These are phyloP conservation scores for Exophiala sp. DNA, from an alignment of 2,329 filamentous ascomycete species.

Conservation along the genomic window DNA sequence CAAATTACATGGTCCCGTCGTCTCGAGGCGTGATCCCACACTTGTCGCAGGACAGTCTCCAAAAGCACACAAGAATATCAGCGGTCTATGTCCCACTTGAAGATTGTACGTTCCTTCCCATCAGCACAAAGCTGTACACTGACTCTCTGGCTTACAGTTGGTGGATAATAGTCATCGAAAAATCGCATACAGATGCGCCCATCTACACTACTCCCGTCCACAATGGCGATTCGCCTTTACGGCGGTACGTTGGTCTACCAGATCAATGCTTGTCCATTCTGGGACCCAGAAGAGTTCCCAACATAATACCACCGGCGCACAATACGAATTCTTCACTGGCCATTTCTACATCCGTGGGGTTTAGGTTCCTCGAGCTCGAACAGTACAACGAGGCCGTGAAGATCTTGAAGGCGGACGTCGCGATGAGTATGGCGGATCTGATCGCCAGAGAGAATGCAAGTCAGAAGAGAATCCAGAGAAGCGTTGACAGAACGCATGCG, in stretches of 20 bases:
- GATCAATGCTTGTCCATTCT: constrained; percentile 65
- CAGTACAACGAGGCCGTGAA: constrained; percentile 66
- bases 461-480: constrained; percentile 72
- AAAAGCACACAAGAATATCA: constrained; percentile 60
- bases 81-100: constrained; percentile 81
- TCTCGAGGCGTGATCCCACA: constrained; percentile 86
- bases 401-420: constrained; percentile 73
- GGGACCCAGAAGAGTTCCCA: constrained; percentile 71
- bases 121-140: constrained; percentile 31
- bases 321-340: constrained; percentile 70
- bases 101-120: constrained; percentile 67
- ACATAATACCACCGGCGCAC: constrained; percentile 64
- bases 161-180: constrained; percentile 61
- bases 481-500: constrained; percentile 78
- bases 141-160: constrained; percentile 37
- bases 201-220: constrained; percentile 50
- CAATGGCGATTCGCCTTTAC: constrained; percentile 57
- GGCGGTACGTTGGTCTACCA: constrained; percentile 72
- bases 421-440: constrained; percentile 72
- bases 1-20: constrained; percentile 73
- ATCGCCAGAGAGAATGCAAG: constrained; percentile 60
- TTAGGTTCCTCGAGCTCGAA: constrained; percentile 64
- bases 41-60: constrained; percentile 78
- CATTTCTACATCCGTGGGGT: constrained; percentile 83
- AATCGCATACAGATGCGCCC: constrained; percentile 44